Evolutionary conservation across 306 rosid species (phyloP), one percentile per base, ranked within the genome.

Genomic region (Fragaria ananassa): DNA sequence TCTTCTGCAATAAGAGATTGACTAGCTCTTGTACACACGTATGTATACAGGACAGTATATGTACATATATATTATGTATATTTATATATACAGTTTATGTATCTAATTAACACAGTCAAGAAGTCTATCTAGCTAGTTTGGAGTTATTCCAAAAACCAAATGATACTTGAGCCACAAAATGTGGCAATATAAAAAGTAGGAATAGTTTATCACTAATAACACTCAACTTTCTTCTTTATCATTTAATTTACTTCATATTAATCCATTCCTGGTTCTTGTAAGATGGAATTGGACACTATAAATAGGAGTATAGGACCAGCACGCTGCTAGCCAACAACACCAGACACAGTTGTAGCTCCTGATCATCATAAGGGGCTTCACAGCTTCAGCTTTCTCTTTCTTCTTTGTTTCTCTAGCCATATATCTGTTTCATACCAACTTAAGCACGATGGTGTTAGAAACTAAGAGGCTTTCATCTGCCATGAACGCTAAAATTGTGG

Each of bases 401-500:
- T 29, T 45, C 18, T 10, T 7, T 18, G 27, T 51, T 35, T 4
- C 61, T 68, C 41, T 44, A 25, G 25, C 56, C 64, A 65, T 42
- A 8, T 42, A 8, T 68, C 42, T 50, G 29, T 54, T 53, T 54
- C 21, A 67, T 54, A 23, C 46, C 8, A 58, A 74, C 18, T 74
- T 50, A 66, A 78, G 50, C 78, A 87, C 84, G 84, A 67, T 83
- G 74, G 53, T 70, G 25, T 39, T 74, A 54, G 76, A 87, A 66
- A 82, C 25, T 37, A 64, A 62, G 64, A 47, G 72, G 8, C 73
- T 90, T 35, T 81, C 86, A 11, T 17, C 78, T 3, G 62, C 87
- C 56, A 34, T 90, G 82, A 92, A 95, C 75, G 84, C 89, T 0
- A 88, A 58, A 76, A 83, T 67, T 35, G 9, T 76, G 31, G 97